phyloP scores from a whole-genome alignment of 2,329 filamentous ascomycete species.

The Exserohilum rostratum region DNA sequence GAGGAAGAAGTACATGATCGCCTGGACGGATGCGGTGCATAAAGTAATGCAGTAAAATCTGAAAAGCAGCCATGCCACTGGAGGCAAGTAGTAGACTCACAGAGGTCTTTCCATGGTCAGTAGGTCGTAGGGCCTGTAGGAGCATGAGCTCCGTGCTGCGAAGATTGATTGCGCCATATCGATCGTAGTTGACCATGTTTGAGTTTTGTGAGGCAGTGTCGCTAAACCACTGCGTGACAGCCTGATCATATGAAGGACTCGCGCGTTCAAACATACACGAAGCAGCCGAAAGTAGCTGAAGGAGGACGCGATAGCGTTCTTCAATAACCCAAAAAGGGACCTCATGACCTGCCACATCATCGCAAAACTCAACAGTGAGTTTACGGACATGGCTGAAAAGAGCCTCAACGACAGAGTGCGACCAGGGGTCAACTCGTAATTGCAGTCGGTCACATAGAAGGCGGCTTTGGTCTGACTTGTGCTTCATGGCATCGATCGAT shows the following conservation, averaged over 20 bases:
- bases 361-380: background rate
- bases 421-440: background rate
- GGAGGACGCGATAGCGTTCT: conserved; percentile 4
- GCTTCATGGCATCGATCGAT: background rate
- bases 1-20: conserved; percentile 2
- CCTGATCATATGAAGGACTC: conserved; percentile 9
- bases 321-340: conserved; percentile 2
- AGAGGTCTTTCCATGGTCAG: background rate
- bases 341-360: background rate
- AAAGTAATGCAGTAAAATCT: conserved; percentile 4
- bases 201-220: background rate
- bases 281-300: conserved; percentile 1
- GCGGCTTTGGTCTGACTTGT: background rate
- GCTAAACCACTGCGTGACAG: conserved; percentile 5
- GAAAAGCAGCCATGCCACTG: conserved; percentile 6
- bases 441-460: background rate
- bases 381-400: background rate
- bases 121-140: background rate
- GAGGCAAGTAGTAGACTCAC: background rate
- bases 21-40: background rate
- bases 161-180: conserved; percentile 1
- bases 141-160: background rate
- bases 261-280: conserved; percentile 3
- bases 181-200: conserved; percentile 5
- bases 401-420: background rate